These are phyloP conservation scores for Eryngium alpinum DNA, from an alignment of 140 eudicot genomes.

Conservation along the genomic window DNA sequence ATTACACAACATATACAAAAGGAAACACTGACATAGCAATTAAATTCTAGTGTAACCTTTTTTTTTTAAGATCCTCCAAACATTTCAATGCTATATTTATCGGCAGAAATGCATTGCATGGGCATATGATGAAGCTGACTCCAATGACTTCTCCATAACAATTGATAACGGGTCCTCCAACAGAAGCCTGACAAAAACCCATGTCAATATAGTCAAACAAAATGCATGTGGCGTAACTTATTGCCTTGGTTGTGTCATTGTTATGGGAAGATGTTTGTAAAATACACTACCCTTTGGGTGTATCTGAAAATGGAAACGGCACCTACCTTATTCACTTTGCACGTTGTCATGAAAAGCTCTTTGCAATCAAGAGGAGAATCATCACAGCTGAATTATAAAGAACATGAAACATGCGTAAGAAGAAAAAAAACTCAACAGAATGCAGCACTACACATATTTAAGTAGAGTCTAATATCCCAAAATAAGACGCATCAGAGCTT, in stretches of 20 bases:
- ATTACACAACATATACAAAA: background rate
- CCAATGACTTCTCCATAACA: slow-evolving; percentile 8
- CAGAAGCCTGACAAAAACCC: background rate
- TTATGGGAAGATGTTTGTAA: background rate
- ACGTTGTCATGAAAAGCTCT: slow-evolving; percentile 2
- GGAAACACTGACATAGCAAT: background rate
- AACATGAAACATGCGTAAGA: background rate
- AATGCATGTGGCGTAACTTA: background rate
- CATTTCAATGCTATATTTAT: slow-evolving; percentile 3
- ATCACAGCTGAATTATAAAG: background rate
- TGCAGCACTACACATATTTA: background rate
- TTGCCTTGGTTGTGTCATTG: background rate
- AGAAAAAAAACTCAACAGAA: background rate
- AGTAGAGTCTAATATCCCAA: background rate
- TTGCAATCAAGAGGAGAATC: background rate
- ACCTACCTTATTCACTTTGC: slow-evolving; percentile 1
- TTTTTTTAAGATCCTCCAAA: background rate
- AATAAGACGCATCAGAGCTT: background rate
- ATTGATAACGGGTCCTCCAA: slow-evolving; percentile 3
- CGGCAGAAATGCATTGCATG: background rate
- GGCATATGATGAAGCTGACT: background rate
- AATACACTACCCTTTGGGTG: background rate
- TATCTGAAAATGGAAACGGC: background rate
- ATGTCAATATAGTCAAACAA: background rate
- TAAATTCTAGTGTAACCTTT: background rate